Base-by-base conservation (phyloP, 2,329 filamentous ascomycete species). In the Alternaria arbusti region DNA sequence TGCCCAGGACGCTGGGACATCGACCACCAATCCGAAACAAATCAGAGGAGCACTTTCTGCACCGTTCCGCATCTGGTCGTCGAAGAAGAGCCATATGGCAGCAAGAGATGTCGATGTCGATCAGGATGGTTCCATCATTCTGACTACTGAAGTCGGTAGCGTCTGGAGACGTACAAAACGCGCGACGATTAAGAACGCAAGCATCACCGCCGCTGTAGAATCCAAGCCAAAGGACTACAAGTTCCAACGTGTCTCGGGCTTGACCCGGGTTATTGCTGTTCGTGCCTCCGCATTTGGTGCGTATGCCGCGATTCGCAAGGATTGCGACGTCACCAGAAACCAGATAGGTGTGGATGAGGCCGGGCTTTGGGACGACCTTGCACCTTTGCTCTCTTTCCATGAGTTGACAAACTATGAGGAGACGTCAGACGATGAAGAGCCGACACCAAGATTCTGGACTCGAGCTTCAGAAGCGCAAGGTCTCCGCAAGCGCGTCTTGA, bases 101-200 rank as follows among this genome's bases (percentile, higher is more conserved):
- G 94, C 93, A 28, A 88, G 88, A 57, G 97, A 97, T 63, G 93
- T 97, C 2, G 91, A 89, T 65, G 90, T 98, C 4, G 93, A 94
- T 40, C 94, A 97, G 76, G 91, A 98, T 78, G 96, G 94, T 3
- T 97, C 94, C 0, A 93, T 99, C 68, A 96, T 99, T 59, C 89
- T 99, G 66, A 95, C 93, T 68, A 99, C 96, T 0, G 87, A 94
- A 63, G 95, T 94, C 45, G 96, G 96, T 3, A 95, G 93, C 51
- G 95, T 97, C 0, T 99, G 95, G 95, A 90, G 90, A 70, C 90
- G 95, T 62, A 89, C 96, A 55, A 93, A 93, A 74, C 88, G 96
- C 64, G 86, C 87, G 25, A 97, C 95, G 68, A 89, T 91, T 54
- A 96, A 97, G 73, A 89, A 91, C 68, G 84, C 87, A 0, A 84